These are phyloP conservation scores for Clonostachys chloroleuca DNA, from an alignment of 2,329 filamentous ascomycete genomes.

Conservation along the genomic window DNA sequence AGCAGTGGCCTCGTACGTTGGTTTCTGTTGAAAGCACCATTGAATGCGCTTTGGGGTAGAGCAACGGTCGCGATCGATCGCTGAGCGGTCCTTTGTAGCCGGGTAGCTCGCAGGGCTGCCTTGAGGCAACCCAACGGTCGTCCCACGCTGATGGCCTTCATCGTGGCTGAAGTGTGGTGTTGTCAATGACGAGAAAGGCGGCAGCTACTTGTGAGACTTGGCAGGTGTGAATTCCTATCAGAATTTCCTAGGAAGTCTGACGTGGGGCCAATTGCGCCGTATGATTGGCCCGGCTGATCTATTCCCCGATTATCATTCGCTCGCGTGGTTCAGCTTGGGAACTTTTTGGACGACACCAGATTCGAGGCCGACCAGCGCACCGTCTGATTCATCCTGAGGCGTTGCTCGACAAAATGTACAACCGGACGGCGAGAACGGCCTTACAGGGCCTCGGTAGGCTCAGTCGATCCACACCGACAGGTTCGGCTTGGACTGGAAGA, in stretches of 20 bases:
- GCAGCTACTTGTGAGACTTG: too few relatives aligned
- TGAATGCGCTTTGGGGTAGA: constrained; percentile 10
- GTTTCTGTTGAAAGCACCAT: constrained; percentile 19
- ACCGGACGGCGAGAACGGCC: constrained; percentile 7
- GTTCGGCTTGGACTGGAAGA: constrained; percentile 4
- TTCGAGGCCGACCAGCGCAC: too few relatives aligned
- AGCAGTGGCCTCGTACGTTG: constrained; percentile 21
- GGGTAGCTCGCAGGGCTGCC: constrained; percentile 53
- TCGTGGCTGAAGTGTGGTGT: constrained; percentile 19
- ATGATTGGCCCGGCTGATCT: constrained; percentile 2
- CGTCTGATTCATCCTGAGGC: too few relatives aligned
- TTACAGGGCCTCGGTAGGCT: constrained; percentile 13
- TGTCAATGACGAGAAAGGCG: too few relatives aligned
- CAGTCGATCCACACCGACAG: neutral
- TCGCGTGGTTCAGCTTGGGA: too few relatives aligned
- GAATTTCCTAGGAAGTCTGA: neutral
- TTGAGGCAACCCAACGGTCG: constrained; percentile 72
- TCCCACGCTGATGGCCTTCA: constrained; percentile 58
- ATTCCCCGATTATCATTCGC: neutral
- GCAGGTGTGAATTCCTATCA: neutral
- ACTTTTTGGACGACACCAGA: too few relatives aligned
- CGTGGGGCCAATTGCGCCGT: neutral
- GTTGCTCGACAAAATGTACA: neutral
- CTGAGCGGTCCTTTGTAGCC: constrained; percentile 37
- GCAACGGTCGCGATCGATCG: constrained; percentile 43